These are phyloP conservation scores for Arthromyces matolae DNA, from an alignment of 768 basidiomycete species.

Conservation along the genomic window DNA sequence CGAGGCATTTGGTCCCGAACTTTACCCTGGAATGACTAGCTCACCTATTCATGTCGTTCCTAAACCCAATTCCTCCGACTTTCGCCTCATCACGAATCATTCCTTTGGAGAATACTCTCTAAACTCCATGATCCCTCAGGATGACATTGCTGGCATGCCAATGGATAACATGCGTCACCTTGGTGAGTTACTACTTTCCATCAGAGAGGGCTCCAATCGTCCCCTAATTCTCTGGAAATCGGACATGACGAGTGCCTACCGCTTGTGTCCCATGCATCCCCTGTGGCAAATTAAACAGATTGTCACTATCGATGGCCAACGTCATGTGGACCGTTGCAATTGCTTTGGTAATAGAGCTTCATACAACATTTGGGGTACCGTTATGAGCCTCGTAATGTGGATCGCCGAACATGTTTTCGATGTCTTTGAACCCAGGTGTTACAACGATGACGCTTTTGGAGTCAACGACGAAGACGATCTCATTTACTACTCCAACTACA, in stretches of 20 bases:
- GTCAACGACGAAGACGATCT: not conserved
- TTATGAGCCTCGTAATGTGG: not conserved
- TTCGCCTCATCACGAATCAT: not conserved
- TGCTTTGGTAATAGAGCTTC: not conserved
- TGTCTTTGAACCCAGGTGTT: not conserved
- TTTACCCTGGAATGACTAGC: not conserved
- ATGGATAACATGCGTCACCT: not conserved
- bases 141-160: not conserved
- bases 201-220: not conserved
- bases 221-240: not conserved
- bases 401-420: not conserved
- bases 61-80: not conserved
- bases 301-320: not conserved
- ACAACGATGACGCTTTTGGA: not conserved
- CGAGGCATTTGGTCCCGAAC: not conserved
- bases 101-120: not conserved
- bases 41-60: not conserved
- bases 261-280: not conserved
- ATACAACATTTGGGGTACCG: not conserved
- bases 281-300: not conserved
- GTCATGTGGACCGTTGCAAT: not conserved
- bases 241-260: not conserved
- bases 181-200: not conserved
- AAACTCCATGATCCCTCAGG: not conserved
- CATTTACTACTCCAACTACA: not conserved